Base-by-base conservation (phyloP, 805 yeast species). In the Metschnikowia kofuensis region DNA sequence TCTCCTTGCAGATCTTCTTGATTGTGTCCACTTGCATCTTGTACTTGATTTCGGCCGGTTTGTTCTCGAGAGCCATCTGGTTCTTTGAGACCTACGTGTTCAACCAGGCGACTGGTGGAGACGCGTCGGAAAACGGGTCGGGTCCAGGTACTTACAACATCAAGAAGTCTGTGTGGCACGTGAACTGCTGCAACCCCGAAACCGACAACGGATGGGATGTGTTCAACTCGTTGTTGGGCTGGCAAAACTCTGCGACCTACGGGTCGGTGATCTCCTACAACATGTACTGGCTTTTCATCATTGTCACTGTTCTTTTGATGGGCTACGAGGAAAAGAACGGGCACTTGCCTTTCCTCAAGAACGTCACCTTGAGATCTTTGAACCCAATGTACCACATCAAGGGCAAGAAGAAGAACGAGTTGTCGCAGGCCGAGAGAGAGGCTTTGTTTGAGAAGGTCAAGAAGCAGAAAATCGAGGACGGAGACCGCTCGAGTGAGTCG, bases 61-160 rank as follows among this genome's bases (percentile, higher is more conserved):
- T 94, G 63, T 90, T 89, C 70, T 89, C 97, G 45, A 83, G 96
- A 77, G 95, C 92, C 61, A 79, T 90, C 46, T 92, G 97, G 97
- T 83, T 72, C 69, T 87, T 92, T 61, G 91, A 90, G 72, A 77
- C 74, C 64, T 76, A 89, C 68, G 65, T 62, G 21, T 92, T 78
- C 75, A 77, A 80, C 67, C 58, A 74, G 52, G 63, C 74, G 45
- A 82, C 95, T 34, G 98, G 98, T 65, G 96, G 97, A 72, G 97
- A 92, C 73, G 96, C 95, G 26, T 79, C 96, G 34, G 98, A 92
- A 70, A 73, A 77, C 60, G 98, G 98, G 60, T 77, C 84, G 45
- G 99, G 99, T 59, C 92, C 96, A 40, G 99, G 99, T 64, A 85
- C 97, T 28, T 92, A 92, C 72, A 85, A 92, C 69, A 80, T 92